Conservation (phyloP, 2,329 filamentous ascomycete species). For the Camillea tinctor region DNA sequence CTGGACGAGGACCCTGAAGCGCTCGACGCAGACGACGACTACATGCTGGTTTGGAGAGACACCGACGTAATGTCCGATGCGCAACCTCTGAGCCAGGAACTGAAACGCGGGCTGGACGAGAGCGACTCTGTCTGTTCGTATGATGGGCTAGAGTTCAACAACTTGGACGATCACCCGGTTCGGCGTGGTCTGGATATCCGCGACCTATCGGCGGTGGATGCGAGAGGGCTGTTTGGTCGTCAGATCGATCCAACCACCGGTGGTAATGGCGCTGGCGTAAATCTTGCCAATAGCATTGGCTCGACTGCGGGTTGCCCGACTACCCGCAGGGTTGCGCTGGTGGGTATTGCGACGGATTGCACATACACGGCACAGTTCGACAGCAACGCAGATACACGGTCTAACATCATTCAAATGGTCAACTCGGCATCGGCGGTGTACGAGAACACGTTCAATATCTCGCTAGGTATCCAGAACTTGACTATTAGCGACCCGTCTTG, state of each 20-base stretch:
- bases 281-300: conserved; percentile 76
- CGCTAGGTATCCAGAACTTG: conserved; percentile 83
- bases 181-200: conserved; percentile 51
- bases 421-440: conserved; percentile 86
- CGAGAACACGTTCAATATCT: conserved; percentile 91
- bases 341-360: conserved; percentile 93
- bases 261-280: conserved; percentile 77
- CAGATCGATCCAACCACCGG: conserved; percentile 68
- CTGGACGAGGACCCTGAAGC: conserved; percentile 69
- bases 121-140: conserved; percentile 60
- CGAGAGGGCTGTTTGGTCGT: conserved; percentile 68
- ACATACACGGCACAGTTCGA: conserved; percentile 76
- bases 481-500: conserved; percentile 75
- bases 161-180: conserved; percentile 67
- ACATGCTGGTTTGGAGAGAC: conserved; percentile 89
- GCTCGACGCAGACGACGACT: conserved; percentile 58
- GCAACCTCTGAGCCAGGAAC: conserved; percentile 52
- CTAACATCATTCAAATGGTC: conserved; percentile 79
- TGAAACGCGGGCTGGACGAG: conserved; percentile 55
- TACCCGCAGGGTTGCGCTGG: conserved; percentile 85
- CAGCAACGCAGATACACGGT: conserved; percentile 59
- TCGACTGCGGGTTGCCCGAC: conserved; percentile 80
- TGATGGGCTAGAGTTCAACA: conserved; percentile 79
- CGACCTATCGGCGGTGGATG: conserved; percentile 59
- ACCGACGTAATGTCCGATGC: conserved; percentile 66